Conservation (phyloP, 768 basidiomycete genomes). For the Astraeus odoratus region DNA sequence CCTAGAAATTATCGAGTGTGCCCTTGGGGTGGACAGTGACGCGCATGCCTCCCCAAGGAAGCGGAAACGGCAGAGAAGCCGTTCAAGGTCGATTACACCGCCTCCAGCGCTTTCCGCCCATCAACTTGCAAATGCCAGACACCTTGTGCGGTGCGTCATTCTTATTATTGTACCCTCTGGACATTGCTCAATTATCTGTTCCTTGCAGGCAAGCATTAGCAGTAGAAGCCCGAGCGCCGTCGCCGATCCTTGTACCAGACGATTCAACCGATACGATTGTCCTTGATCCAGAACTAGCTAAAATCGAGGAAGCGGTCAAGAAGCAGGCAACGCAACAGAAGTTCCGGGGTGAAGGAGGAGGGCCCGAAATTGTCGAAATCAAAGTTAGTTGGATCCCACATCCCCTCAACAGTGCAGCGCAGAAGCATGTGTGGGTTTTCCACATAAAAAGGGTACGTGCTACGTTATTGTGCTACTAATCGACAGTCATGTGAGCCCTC, state of each 20-base stretch:
- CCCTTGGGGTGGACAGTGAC: constrained; percentile 10
- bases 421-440: constrained; percentile 41
- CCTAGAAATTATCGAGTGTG: constrained; percentile 34
- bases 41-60: constrained; percentile 28
- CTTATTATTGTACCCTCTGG: not conserved
- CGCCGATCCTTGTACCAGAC: constrained; percentile 37
- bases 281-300: constrained; percentile 56
- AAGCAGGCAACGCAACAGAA: constrained; percentile 21
- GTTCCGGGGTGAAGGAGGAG: constrained; percentile 21
- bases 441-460: constrained; percentile 51
- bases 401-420: constrained; percentile 40
- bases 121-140: constrained; percentile 49
- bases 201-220: constrained; percentile 42
- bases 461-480: constrained; percentile 1
- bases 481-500: not conserved
- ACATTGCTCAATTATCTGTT: constrained; percentile 5
- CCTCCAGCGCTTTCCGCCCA: constrained; percentile 55
- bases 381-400: constrained; percentile 62
- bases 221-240: constrained; percentile 33
- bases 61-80: constrained; percentile 45
- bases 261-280: constrained; percentile 44
- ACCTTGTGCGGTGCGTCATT: constrained; percentile 50
- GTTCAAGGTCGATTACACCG: constrained; percentile 70
- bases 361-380: constrained; percentile 38
- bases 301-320: constrained; percentile 40